phyloP scores from a whole-genome alignment of 2,329 filamentous ascomycete genomes.

The Sporothrix sp. region DNA sequence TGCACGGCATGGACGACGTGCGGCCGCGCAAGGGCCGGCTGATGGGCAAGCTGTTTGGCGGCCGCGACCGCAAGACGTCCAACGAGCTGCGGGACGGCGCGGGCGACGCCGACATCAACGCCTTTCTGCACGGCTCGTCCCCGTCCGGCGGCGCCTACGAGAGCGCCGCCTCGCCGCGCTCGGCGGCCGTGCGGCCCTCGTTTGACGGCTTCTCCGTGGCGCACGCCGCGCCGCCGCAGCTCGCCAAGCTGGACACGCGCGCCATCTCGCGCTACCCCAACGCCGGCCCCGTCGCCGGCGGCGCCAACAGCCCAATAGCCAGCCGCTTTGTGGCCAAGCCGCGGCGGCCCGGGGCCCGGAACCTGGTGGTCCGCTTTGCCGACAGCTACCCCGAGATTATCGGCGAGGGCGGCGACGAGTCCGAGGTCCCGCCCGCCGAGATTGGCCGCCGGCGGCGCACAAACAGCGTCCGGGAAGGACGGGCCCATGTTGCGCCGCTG shows the following conservation, averaged over 20 bases:
- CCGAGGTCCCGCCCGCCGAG: conserved; percentile 59
- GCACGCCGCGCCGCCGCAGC: conserved; percentile 39
- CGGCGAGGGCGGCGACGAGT: conserved; percentile 84
- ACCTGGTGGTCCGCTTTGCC: conserved; percentile 64
- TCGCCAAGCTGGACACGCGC: conserved; percentile 45
- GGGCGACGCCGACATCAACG: conserved; percentile 34
- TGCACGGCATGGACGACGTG: conserved; percentile 11
- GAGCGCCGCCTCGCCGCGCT: conserved; percentile 5
- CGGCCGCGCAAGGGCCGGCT: conserved; percentile 42
- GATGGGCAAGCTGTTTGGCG: conserved; percentile 53
- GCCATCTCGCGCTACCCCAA: conserved; percentile 47
- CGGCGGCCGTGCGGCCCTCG: conserved; percentile 18
- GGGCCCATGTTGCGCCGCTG: conserved; percentile 13
- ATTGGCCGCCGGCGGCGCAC: conserved; percentile 51
- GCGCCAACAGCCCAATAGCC: conserved; percentile 33
- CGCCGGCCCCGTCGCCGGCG: conserved; percentile 36
- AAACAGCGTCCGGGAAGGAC: conserved; percentile 17
- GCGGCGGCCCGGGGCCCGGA: conserved; percentile 40
- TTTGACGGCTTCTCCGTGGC: conserved; percentile 49
- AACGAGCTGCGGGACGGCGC: conserved; percentile 29
- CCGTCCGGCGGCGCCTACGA: not conserved
- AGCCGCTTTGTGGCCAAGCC: not conserved
- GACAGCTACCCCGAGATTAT: conserved; percentile 69
- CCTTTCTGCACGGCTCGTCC: conserved; percentile 47
- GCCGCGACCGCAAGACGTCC: conserved; percentile 28